These are phyloP conservation scores for Phytophthora multivora DNA, from an alignment of 352 stramenopile genomes.

Conservation along the genomic window DNA sequence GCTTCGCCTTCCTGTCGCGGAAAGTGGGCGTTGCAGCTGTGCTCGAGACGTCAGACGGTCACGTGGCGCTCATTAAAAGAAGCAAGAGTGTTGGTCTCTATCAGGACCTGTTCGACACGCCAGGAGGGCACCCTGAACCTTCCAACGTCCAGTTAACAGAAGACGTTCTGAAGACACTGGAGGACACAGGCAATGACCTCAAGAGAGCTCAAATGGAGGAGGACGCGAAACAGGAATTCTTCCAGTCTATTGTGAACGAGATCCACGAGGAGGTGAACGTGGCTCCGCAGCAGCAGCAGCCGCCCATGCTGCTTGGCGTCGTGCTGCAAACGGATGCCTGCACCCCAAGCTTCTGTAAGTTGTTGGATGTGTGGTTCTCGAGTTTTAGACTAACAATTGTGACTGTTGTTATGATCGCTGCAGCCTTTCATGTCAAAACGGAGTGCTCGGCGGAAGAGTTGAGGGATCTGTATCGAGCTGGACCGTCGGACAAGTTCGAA, in stretches of 20 bases:
- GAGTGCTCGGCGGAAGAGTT: conserved; percentile 41
- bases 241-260: conserved; percentile 74
- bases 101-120: conserved; percentile 75
- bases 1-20: conserved; percentile 67
- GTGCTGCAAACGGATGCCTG: conserved; percentile 69
- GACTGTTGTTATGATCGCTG: too few relatives aligned
- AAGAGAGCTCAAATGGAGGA: conserved; percentile 29
- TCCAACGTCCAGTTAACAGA: conserved; percentile 40
- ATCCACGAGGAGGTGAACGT: conserved; percentile 86
- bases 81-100: conserved; percentile 75
- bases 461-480: conserved; percentile 43
- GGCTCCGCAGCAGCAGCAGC: conserved; percentile 33
- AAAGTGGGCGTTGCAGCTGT: conserved; percentile 82
- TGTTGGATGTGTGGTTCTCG: too few relatives aligned
- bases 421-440: conserved; percentile 69
- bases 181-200: conserved; percentile 9
- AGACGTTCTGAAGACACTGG: conserved; percentile 30
- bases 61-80: conserved; percentile 71
- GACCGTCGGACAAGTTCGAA: conserved; percentile 62
- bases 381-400: too few relatives aligned
- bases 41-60: conserved; percentile 64
- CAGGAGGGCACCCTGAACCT: conserved; percentile 80
- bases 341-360: conserved; percentile 82
- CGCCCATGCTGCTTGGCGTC: conserved; percentile 68
- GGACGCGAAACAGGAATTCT: conserved; percentile 52